These are phyloP conservation scores for Lichtheimia ornata DNA, from an alignment of 371 early-diverging fungal genomes.

Conservation along the genomic window DNA sequence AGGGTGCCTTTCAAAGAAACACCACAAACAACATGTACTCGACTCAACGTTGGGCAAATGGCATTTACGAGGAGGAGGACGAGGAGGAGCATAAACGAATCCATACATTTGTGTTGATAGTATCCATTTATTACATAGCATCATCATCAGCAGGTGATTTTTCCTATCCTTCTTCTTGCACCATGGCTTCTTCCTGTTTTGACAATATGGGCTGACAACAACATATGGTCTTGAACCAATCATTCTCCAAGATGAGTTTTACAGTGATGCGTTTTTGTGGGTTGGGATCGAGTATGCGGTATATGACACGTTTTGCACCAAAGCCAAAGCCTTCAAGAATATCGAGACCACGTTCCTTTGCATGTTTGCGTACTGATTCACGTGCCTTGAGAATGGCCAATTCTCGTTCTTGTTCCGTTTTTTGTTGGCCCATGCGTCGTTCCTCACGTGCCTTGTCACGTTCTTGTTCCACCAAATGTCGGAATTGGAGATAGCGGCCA, in stretches of 20 bases:
- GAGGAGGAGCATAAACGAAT: too few relatives aligned
- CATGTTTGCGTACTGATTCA: slow-evolving; percentile 35
- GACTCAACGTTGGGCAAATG: too few relatives aligned
- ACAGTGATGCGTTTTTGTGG: slow-evolving; percentile 62
- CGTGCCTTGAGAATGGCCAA: slow-evolving; percentile 21
- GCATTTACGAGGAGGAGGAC: too few relatives aligned
- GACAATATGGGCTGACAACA: slow-evolving; percentile 9
- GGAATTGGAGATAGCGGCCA: slow-evolving; percentile 29
- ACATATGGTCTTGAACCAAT: slow-evolving; percentile 44
- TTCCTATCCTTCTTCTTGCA: too few relatives aligned
- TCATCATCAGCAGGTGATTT: too few relatives aligned
- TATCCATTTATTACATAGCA: too few relatives aligned
- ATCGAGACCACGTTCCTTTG: slow-evolving; percentile 39
- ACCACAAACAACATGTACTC: too few relatives aligned
- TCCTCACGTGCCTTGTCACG: slow-evolving; percentile 30
- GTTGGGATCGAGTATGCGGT: slow-evolving; percentile 83
- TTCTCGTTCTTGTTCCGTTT: slow-evolving; percentile 3
- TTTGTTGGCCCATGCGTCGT: slow-evolving; percentile 4
- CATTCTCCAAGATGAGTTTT: slow-evolving; percentile 48
- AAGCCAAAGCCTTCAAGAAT: slow-evolving; percentile 46
- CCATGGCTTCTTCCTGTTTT: too few relatives aligned
- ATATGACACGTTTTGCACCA: slow-evolving; percentile 51
- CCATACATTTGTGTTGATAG: too few relatives aligned
- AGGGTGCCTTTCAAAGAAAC: too few relatives aligned
- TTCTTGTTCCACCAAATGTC: slow-evolving; percentile 40